Evolutionary conservation across 257 asterid species (phyloP).

Genomic region (Haberlea rhodopensis): DNA sequence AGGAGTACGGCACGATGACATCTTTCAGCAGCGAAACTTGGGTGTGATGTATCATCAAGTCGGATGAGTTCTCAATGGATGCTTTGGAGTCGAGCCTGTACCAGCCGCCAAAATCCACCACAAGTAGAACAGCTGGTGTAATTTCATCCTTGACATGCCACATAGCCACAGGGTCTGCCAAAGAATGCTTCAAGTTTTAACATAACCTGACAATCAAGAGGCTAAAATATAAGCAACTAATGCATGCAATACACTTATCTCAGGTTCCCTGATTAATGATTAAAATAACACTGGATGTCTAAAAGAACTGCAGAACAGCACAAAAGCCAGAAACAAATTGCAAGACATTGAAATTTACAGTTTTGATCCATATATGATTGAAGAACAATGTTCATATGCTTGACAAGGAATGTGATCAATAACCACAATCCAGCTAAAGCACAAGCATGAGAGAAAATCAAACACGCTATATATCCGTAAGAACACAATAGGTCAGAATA

Average conservation of each 20-base stretch:
- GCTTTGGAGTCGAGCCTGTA: slow-evolving; percentile 63
- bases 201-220: slow-evolving; percentile 80
- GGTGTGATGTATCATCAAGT: slow-evolving; percentile 65
- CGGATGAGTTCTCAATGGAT: slow-evolving; percentile 47
- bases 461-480: neutral
- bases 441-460: neutral
- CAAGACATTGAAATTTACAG: slow-evolving; percentile 1
- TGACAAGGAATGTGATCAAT: slow-evolving; percentile 9
- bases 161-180: slow-evolving; percentile 99
- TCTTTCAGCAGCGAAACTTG: slow-evolving; percentile 91
- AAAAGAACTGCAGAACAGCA: slow-evolving; percentile 4
- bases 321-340: neutral
- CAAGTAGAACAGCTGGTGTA: slow-evolving; percentile 80
- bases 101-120: slow-evolving; percentile 99
- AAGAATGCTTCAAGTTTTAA: slow-evolving; percentile 93
- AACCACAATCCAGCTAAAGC: slow-evolving; percentile 4
- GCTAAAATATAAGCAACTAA: slow-evolving; percentile 61
- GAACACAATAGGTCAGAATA: neutral
- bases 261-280: slow-evolving; percentile 15
- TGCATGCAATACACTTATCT: slow-evolving; percentile 34
- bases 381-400: neutral
- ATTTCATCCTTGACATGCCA: slow-evolving; percentile 87
- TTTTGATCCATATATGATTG: neutral
- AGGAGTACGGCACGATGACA: slow-evolving; percentile 85
- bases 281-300: neutral